Conservation (phyloP, 768 basidiomycete species). For the Lactarius psammicola region DNA sequence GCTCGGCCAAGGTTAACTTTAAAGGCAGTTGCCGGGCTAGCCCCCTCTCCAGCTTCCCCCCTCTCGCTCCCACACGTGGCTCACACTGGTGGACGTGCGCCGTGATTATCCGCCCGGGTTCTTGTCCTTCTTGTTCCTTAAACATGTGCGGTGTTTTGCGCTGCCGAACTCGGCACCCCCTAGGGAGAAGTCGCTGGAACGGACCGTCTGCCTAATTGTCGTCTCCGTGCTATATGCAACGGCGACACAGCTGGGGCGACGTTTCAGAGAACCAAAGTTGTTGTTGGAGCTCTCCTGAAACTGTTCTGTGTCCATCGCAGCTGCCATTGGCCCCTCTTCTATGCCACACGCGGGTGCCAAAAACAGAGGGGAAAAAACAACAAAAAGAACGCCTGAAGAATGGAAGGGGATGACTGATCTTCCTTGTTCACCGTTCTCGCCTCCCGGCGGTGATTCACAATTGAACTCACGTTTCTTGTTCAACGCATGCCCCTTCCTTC, state of each 20-base stretch:
- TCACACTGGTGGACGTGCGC: not conserved
- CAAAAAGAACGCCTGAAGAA: not conserved
- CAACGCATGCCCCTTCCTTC: not conserved
- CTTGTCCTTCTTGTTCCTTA: not conserved
- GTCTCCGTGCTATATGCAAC: not conserved
- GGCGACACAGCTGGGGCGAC: not conserved
- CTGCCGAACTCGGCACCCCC: slow-evolving; percentile 10
- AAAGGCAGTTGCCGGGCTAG: slow-evolving; percentile 19
- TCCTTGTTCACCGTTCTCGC: not conserved
- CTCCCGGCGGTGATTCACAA: not conserved
- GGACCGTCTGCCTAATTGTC: not conserved
- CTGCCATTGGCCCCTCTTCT: not conserved
- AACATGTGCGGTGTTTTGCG: not conserved
- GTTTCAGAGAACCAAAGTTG: not conserved
- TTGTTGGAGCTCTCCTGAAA: not conserved
- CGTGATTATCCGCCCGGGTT: not conserved
- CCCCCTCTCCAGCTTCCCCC: not conserved
- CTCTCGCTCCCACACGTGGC: slow-evolving; percentile 10
- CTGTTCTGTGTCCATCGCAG: not conserved
- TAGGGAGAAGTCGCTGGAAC: not conserved
- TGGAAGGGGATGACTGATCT: not conserved
- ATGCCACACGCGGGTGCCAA: not conserved
- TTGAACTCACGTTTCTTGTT: not conserved
- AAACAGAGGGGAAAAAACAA: not conserved
- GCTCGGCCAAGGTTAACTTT: slow-evolving; percentile 24